Evolutionary conservation across 192 early-diverging fungal genomes (phyloP), one percentile per base, ranked within the genome.

Genomic region (Backusella morwellensis): DNA sequence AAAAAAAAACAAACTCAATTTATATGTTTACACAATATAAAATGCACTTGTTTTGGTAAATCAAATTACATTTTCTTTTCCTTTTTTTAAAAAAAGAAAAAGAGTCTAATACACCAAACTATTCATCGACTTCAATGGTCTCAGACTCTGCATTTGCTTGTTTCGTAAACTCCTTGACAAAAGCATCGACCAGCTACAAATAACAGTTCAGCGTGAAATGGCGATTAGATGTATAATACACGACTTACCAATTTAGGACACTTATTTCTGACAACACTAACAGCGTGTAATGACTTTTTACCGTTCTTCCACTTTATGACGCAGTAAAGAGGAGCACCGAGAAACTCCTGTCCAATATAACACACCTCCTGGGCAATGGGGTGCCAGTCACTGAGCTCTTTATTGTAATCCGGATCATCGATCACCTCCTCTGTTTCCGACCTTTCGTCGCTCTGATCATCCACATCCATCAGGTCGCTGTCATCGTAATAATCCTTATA

Each of bases 191-290:
- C 56, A 63, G 29, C 56, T 63, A 29, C 9, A 29, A 29, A 68
- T n/a, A 68, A 6, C n/a, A 56, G 26, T 21, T 23, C 2, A 56
- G 19, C n/a, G 26, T 68, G 32, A 32, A 36, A 19, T 19, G 4
- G 19, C 1, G 35, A 40, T n/a, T 21, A n/a, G n/a, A n/a, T n/a
- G n/a, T 14, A 68, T n/a, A n/a, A 68, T n/a, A 38, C 0, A 3
- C 3, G 3, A 70, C 68, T 72, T 44, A 72, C 70, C 40, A 72
- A 50, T 32, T 72, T 29, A 47, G 70, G 70, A 47, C 70, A 23
- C 1, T 72, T 72, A 19, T 44, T 47, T 44, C 15, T 72, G 42
- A 72, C 70, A 19, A 72, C 11, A 19, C 0, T 40, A 50, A 23
- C 17, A 6, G 36, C 2, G 9, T 50, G 70, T 17, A 72, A 17